Base-by-base conservation (phyloP, 306 rosid genomes). In the Aeschynomene evenia region DNA sequence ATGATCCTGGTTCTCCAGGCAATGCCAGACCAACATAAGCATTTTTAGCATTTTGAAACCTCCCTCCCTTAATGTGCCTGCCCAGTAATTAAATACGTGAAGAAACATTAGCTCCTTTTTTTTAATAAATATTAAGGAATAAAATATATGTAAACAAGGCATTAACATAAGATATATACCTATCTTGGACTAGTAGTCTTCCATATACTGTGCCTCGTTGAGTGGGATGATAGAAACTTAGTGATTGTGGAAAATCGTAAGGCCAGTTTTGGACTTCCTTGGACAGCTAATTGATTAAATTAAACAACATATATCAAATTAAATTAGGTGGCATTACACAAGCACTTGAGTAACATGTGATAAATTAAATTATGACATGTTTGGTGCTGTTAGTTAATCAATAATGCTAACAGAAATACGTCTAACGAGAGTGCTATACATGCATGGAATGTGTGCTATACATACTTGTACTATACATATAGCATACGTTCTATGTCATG, bases 21-120 rank as follows among this genome's bases (percentile, higher is more conserved):
- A 82, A 70, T 23, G 96, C 96, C 15, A 92, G 72, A 40, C 98
- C 98, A 59, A 89, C 72, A 73, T 80, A 81, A 24, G 96, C 92
- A 68, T 53, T 59, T 20, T 75, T 42, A 14, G 81, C 85, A 65
- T 5, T 46, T 26, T 43, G 61, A 37, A 59, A n/a, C 67, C 29
- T 82, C 28, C 81, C 81, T 24, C 70, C 79, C 22, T 24, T 29
- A 14, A 70, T 37, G 57, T 63, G 59, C 53, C 95, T 88, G 43
- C 4, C 1, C 12, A 67, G n/a, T n/a, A n/a, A 68, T 29, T 64
- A 55, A 39, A 29, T 39, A 52, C 51, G 52, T 12, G 7, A 62
- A 59, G 8, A 5, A 59, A 24, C 21, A 22, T 73, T 1, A 61
- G 31, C 31, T 45, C 0, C 4, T 26, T 19, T 59, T 24, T 8